Percentiles rank a stretch among this genome's conserved stretches.
Evolutionary conservation across 2,329 filamentous ascomycete species (phyloP).

Genomic region (Colletotrichum siamense): DNA sequence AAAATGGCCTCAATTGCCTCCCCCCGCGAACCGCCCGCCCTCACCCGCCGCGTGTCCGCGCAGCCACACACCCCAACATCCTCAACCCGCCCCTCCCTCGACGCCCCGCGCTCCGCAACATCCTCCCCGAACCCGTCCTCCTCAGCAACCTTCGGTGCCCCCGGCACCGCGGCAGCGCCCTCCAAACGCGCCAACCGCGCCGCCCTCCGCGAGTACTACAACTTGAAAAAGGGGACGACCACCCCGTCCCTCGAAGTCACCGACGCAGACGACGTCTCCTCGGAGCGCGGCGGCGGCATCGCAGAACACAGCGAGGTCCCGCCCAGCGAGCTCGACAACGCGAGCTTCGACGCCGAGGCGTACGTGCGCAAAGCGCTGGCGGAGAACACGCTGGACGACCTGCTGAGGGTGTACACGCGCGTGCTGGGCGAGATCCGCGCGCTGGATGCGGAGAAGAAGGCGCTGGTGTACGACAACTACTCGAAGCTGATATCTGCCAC

Average conservation of each 20-base stretch:
- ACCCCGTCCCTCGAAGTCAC: slow-evolving; percentile 47
- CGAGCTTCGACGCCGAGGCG: slow-evolving; percentile 73
- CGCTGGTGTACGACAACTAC: slow-evolving; percentile 97
- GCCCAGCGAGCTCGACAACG: slow-evolving; percentile 74
- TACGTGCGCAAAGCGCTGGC: slow-evolving; percentile 69
- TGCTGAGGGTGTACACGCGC: slow-evolving; percentile 73
- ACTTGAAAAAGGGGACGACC: slow-evolving; percentile 65
- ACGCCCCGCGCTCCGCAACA: slow-evolving; percentile 65
- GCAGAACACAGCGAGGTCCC: slow-evolving; percentile 60
- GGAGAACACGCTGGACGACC: slow-evolving; percentile 69
- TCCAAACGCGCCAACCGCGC: slow-evolving; percentile 73
- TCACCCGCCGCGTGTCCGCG: slow-evolving; percentile 62
- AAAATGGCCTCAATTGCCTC: slow-evolving; percentile 70
- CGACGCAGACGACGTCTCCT: slow-evolving; percentile 31
- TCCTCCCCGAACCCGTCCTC: slow-evolving; percentile 55
- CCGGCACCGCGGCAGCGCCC: slow-evolving; percentile 28
- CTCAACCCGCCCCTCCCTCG: slow-evolving; percentile 77
- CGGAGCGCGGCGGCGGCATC: slow-evolving; percentile 26
- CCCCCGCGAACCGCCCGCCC: slow-evolving; percentile 63
- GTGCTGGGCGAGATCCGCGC: slow-evolving; percentile 83
- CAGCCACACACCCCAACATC: slow-evolving; percentile 69
- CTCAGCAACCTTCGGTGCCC: slow-evolving; percentile 28
- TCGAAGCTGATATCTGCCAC: slow-evolving; percentile 96
- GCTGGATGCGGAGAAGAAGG: slow-evolving; percentile 94
- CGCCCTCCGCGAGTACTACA: slow-evolving; percentile 94